A percentile compares a stretch with the other conserved stretches of the same genome.
Conservation (phyloP, 1,139 yeast species). For the Debaryomyces robertsiae region DNA sequence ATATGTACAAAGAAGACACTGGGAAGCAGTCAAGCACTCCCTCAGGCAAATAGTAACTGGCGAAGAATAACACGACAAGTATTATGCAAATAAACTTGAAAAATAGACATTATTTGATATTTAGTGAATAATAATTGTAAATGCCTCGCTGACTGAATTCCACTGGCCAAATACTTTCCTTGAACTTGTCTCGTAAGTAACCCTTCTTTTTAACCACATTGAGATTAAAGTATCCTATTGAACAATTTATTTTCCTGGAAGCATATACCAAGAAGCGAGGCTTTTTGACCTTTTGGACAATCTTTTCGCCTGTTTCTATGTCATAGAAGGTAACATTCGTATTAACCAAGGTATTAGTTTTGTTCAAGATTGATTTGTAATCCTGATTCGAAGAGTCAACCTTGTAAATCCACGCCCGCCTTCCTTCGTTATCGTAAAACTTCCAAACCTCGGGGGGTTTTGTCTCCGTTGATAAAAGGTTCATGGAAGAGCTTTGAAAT, state of each 20-base stretch:
- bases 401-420: constrained; percentile 82
- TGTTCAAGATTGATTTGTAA: constrained; percentile 32
- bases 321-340: constrained; percentile 57
- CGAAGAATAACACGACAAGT: too few species aligned
- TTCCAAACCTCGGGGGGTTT: constrained; percentile 49
- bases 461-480: constrained; percentile 17
- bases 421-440: constrained; percentile 62
- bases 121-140: constrained; percentile 66
- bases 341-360: constrained; percentile 10
- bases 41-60: too few species aligned
- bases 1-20: too few species aligned
- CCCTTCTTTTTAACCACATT: constrained; percentile 37
- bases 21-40: too few species aligned
- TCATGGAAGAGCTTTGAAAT: constrained; percentile 28
- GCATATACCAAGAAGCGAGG: constrained; percentile 67
- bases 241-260: constrained; percentile 61
- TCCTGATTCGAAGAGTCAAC: constrained; percentile 40
- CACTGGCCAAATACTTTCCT: constrained; percentile 63
- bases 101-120: constrained; percentile 30
- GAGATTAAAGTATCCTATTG: constrained; percentile 52
- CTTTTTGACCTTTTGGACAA: constrained; percentile 54
- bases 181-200: constrained; percentile 27
- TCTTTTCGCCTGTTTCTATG: constrained; percentile 65
- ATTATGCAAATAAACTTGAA: too few species aligned
- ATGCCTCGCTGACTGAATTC: constrained; percentile 69